phyloP scores from a whole-genome alignment of 2,329 filamentous ascomycete genomes.

The Cylindrodendrum hubeiense region DNA sequence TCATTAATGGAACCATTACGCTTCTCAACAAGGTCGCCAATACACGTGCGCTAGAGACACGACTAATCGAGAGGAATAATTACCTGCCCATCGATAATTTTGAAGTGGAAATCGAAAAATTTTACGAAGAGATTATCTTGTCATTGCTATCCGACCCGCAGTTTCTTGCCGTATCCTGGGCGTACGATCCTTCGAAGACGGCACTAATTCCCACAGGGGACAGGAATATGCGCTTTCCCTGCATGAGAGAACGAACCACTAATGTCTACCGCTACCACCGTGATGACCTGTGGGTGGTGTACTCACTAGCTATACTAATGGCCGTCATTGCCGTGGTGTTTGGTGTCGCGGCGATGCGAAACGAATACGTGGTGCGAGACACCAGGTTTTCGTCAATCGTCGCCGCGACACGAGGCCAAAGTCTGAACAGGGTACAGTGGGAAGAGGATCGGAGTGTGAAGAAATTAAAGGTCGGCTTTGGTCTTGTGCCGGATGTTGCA shows the following conservation, averaged over 20 bases:
- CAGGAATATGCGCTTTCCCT: conserved; percentile 21
- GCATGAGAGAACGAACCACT: conserved; percentile 22
- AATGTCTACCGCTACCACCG: conserved; percentile 33
- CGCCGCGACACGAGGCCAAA: conserved; percentile 18
- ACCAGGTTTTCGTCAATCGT: conserved; percentile 37
- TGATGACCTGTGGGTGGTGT: conserved; percentile 24
- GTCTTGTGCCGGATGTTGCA: not conserved
- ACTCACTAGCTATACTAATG: conserved; percentile 20
- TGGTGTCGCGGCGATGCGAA: conserved; percentile 30
- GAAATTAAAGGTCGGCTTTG: conserved; percentile 10
- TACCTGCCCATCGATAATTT: conserved; percentile 25
- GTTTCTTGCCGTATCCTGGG: conserved; percentile 38
- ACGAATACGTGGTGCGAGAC: conserved; percentile 26
- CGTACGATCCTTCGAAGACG: conserved; percentile 24
- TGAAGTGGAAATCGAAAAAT: not conserved
- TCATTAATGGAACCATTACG: conserved; percentile 11
- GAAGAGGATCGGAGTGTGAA: not conserved
- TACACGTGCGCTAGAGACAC: conserved; percentile 15
- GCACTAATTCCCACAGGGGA: conserved; percentile 16
- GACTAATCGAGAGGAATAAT: conserved; percentile 29
- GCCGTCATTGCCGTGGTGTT: conserved; percentile 30
- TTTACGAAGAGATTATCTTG: conserved; percentile 34
- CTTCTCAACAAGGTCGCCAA: conserved; percentile 1
- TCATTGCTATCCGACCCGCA: conserved; percentile 36
- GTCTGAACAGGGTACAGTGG: conserved; percentile 7